Percentiles rank a stretch among this genome's conserved stretches.
These are phyloP conservation scores for Podospora australis DNA, from an alignment of 495 filamentous ascomycete species.

Conservation along the genomic window DNA sequence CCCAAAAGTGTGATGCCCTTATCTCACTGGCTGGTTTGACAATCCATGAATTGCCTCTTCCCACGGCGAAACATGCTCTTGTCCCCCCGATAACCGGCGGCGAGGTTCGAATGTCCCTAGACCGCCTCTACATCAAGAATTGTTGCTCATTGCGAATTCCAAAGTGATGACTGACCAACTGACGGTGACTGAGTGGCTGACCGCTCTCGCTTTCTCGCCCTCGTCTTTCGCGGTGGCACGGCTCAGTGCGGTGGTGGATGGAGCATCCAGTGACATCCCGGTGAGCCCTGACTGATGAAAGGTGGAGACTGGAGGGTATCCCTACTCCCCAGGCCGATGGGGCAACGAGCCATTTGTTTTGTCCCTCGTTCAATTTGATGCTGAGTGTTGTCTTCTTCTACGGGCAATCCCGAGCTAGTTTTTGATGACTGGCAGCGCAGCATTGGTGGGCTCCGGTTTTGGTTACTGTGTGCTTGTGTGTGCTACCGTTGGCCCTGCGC, in stretches of 20 bases:
- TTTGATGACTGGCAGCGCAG: constrained; percentile 4
- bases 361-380: constrained; percentile 8
- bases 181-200: background rate
- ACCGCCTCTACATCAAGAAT: background rate
- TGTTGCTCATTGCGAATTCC: too few relatives aligned
- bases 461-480: background rate
- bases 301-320: constrained; percentile 9
- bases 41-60: background rate
- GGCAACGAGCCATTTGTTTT: constrained; percentile 15
- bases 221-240: constrained; percentile 12
- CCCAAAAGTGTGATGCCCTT: constrained; percentile 4
- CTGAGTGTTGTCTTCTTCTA: background rate
- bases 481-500: background rate
- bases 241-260: constrained; percentile 6
- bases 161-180: background rate
- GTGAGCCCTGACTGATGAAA: constrained; percentile 10
- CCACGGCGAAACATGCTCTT: background rate
- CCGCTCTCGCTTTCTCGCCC: constrained; percentile 11
- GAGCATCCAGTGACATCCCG: too few relatives aligned
- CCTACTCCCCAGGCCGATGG: constrained; percentile 11
- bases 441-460: too few relatives aligned
- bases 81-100: background rate
- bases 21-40: constrained; percentile 7
- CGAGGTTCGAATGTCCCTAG: background rate
- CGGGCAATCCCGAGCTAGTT: constrained; percentile 3